These are phyloP conservation scores for Metarhizium robertsii DNA, from an alignment of 2,329 filamentous ascomycete species.

Conservation along the genomic window DNA sequence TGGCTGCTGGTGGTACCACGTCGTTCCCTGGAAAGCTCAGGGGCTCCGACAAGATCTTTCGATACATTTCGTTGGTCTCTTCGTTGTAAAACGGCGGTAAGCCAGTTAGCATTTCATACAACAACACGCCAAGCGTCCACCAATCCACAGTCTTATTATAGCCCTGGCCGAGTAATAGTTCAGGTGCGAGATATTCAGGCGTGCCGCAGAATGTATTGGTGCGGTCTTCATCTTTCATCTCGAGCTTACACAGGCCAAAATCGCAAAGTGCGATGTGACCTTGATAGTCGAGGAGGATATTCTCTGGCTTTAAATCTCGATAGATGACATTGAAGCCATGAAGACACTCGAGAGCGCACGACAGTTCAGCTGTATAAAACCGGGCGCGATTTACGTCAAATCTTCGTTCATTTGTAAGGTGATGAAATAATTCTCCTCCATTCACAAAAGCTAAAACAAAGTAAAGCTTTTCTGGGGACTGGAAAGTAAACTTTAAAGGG, in stretches of 20 bases:
- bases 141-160: slow-evolving; percentile 98
- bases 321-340: slow-evolving; percentile 99
- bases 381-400: slow-evolving; percentile 95
- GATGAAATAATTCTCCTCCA: slow-evolving; percentile 93
- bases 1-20: slow-evolving; percentile 84
- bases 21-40: slow-evolving; percentile 75
- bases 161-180: slow-evolving; percentile 83
- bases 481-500: slow-evolving; percentile 97
- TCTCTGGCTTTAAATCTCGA: slow-evolving; percentile 66
- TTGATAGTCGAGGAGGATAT: slow-evolving; percentile 94
- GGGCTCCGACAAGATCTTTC: slow-evolving; percentile 94
- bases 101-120: slow-evolving; percentile 98
- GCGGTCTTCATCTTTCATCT: slow-evolving; percentile 98
- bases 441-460: slow-evolving; percentile 96
- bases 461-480: slow-evolving; percentile 97
- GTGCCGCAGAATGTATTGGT: slow-evolving; percentile 99
- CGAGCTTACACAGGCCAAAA: slow-evolving; percentile 96
- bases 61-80: slow-evolving; percentile 99
- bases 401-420: slow-evolving; percentile 89
- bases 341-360: slow-evolving; percentile 90
- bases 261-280: slow-evolving; percentile 97
- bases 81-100: slow-evolving; percentile 97
- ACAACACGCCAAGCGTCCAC: slow-evolving; percentile 97
- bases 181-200: slow-evolving; percentile 92
- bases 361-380: slow-evolving; percentile 93